Base-by-base conservation (phyloP, 2,329 filamentous ascomycete genomes). In the Blumeria hordei region DNA sequence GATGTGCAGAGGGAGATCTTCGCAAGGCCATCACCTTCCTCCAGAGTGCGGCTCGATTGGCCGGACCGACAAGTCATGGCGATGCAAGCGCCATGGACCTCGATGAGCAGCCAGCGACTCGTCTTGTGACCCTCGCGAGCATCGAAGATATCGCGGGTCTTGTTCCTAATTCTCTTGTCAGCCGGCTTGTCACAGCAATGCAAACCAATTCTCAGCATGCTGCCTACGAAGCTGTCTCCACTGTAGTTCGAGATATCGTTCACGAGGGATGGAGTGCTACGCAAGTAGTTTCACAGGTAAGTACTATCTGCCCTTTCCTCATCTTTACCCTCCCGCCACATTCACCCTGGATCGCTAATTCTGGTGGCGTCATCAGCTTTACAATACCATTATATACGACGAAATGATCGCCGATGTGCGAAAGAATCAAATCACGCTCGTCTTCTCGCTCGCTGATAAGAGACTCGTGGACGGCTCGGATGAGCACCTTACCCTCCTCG, bases 141-240 rank as follows among this genome's bases (percentile, higher is more conserved):
- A 78, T 98, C 50, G 86, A 96, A 65, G 92, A 98, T 63, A 98
- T 98, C 65, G 90, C 92, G 0, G 92, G 93, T 55, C 87, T 96
- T 2, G 88, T 99, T 60, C 92, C 93, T 0, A 75, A 81, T 12
- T 62, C 67, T 10, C 85, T 87, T 1, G 78, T 98, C 53, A 75
- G 83, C 55, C 69, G 68, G 8, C 73, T 98, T 14, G 71, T 86
- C 11, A 70, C 78, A 57, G 83, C 87, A 16, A 84, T 96, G 71
- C 82, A 85, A 61, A 85, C 87, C 4, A 76, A 72, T 59, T 75
- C 75, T 28, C 73, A 74, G 39, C 75, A 75, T 0, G 73, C 76
- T 12, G 73, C 79, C 0, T 98, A 94, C 64, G 75, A 80, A 57
- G 74, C 76, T 11, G 77, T 98, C 14, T 80, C 87, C 0, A 80